Base-by-base conservation (phyloP, 352 stramenopile species). In the Phytophthora europaea region DNA sequence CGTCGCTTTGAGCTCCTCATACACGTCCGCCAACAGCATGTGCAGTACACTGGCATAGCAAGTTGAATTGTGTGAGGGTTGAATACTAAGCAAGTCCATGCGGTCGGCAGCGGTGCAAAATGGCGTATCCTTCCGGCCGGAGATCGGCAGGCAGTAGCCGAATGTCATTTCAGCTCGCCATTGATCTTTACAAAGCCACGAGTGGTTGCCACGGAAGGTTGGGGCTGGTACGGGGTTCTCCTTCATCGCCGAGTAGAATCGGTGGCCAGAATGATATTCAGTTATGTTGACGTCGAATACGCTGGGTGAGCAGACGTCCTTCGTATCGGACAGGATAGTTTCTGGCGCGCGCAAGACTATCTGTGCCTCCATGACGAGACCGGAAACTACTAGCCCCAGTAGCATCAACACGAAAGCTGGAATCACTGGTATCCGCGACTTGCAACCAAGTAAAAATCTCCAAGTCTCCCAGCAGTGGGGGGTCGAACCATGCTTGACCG, bases 41-140 rank as follows among this genome's bases (percentile, higher is more conserved):
- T 90, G 79, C 55, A 90, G 59, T n/a, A 83, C 79, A 65, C 81
- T 88, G 23, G 57, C 79, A n/a, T 81, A 84, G 60, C 83, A 90
- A 18, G 81, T 43, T 20, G 76, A 82, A 22, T 79, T 63, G 20
- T 50, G 40, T 4, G 68, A 71, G 15, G n/a, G n/a, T n/a, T 7
- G 61, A 9, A 28, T 12, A 4, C 58, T 75, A 9, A 90, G 67
- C 15, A 90, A 59, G 36, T 88, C 79, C 20, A 79, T 69, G 15
- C 83, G 83, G 51, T 90, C 81, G 1, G 83, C 69, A 12, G 38
- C 63, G 2, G 58, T 65, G 68, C 83, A 90, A 65, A 78, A 85
- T 18, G 72, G 72, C 7, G 71, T 54, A 40, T 88, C 81, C 58
- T 82, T 82, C 23, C 81, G 61, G 0, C 71, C 83, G 1, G 74